phyloP scores from a whole-genome alignment of 2,329 filamentous ascomycete genomes.

The Albifimbria verrucaria region DNA sequence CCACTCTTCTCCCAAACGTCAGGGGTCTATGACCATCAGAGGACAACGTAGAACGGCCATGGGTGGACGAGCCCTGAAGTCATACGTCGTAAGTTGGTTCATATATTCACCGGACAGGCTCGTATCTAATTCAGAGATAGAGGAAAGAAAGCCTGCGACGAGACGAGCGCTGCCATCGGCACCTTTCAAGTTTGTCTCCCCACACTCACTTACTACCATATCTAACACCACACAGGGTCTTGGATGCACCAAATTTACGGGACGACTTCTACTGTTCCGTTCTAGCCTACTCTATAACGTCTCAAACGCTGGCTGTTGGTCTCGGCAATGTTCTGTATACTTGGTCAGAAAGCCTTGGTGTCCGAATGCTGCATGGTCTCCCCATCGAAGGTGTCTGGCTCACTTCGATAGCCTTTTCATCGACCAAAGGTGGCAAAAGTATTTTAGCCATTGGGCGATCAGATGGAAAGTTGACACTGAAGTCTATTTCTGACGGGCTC shows the following conservation, averaged over 20 bases:
- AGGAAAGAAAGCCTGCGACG: constrained; percentile 5
- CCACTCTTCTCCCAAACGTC: neutral
- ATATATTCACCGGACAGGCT: neutral
- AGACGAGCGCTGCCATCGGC: constrained; percentile 58
- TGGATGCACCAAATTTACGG: constrained; percentile 84
- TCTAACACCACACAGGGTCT: constrained; percentile 54
- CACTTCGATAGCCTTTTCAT: constrained; percentile 90
- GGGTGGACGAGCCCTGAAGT: constrained; percentile 17
- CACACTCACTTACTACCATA: neutral
- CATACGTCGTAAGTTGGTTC: constrained; percentile 8
- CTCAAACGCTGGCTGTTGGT: constrained; percentile 78
- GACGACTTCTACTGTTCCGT: constrained; percentile 96
- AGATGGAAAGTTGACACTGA: constrained; percentile 71
- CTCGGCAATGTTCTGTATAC: constrained; percentile 77
- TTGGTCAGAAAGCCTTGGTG: constrained; percentile 77
- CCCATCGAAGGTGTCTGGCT: constrained; percentile 46
- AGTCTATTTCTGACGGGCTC: constrained; percentile 68
- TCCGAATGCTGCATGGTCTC: constrained; percentile 42
- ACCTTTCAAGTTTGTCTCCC: constrained; percentile 65
- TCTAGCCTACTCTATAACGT: constrained; percentile 76
- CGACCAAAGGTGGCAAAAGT: constrained; percentile 65
- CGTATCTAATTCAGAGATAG: neutral
- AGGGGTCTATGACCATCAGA: constrained; percentile 6
- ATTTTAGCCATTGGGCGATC: constrained; percentile 85
- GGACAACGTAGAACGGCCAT: constrained; percentile 21